Conservation (phyloP, 1,284 basidiomycete species). For the Veloporphyrellus conicus region DNA sequence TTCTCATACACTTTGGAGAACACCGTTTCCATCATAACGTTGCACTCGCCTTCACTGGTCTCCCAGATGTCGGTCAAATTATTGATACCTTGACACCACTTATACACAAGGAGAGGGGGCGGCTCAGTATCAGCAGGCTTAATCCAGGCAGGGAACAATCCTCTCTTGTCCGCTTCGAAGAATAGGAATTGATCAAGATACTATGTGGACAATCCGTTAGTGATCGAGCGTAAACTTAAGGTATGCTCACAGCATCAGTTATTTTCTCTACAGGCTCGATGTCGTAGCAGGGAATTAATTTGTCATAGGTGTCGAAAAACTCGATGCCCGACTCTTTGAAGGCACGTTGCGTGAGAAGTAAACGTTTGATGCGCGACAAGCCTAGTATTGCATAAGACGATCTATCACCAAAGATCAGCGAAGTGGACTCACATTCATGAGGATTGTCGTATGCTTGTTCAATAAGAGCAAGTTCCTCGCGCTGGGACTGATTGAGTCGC, state of each 20-base stretch:
- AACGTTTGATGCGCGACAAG: slow-evolving; percentile 92
- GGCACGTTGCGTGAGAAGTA: slow-evolving; percentile 90
- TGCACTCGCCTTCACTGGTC: slow-evolving; percentile 92
- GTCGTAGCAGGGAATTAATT: slow-evolving; percentile 95
- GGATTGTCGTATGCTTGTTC: slow-evolving; percentile 97
- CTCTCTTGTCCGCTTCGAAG: slow-evolving; percentile 94
- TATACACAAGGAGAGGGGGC: slow-evolving; percentile 93
- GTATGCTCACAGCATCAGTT: slow-evolving; percentile 75
- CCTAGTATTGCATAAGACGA: slow-evolving; percentile 37
- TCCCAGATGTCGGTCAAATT: slow-evolving; percentile 95
- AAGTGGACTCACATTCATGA: slow-evolving; percentile 64
- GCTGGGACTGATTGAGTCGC: slow-evolving; percentile 92
- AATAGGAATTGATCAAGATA: slow-evolving; percentile 90
- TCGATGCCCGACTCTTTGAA: slow-evolving; percentile 98
- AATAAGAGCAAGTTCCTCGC: slow-evolving; percentile 92
- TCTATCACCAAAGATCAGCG: not conserved
- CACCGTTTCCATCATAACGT: slow-evolving; percentile 96
- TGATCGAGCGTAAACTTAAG: not conserved
- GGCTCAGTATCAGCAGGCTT: slow-evolving; percentile 96
- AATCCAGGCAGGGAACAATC: slow-evolving; percentile 95
- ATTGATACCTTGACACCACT: slow-evolving; percentile 94
- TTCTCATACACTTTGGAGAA: slow-evolving; percentile 96
- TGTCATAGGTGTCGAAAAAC: slow-evolving; percentile 94
- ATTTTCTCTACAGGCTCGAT: slow-evolving; percentile 99
- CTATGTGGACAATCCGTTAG: slow-evolving; percentile 34